Base-by-base conservation (phyloP, 73 alveolate species). In the Diophrys appendiculata region DNA sequence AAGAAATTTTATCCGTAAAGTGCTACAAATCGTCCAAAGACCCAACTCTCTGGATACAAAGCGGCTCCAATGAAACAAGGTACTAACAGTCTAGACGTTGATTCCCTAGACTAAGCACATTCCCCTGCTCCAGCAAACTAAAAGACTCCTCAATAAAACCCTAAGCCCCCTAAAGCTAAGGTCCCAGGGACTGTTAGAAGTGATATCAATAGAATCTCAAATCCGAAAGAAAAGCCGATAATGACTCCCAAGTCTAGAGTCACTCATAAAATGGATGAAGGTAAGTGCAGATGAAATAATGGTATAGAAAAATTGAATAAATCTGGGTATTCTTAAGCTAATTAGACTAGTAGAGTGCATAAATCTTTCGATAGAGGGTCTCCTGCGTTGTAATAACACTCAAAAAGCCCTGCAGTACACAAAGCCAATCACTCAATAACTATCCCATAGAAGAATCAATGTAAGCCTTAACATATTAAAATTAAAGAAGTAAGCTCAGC, bases 141-240 rank as follows among this genome's bases (percentile, higher is more conserved):
- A n/a, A n/a, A n/a, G n/a, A n/a, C n/a, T n/a, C n/a, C n/a, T n/a
- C n/a, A n/a, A 11, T 18, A 43, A 11, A 43, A 43, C 60, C 60
- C 60, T 43, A 43, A 43, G 60, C 75, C 75, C 53, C 75, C 75
- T 1, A 67, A 67, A 28, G 75, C 60, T 43, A 43, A 43, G 18
- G 5, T 43, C n/a, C 60, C 60, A 11, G 18, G 5, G 60, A 11
- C 60, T 18, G 5, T 18, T 5, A 43, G 60, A 43, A 11, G 18
- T 5, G 60, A 5, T 43, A 18, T 11, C n/a, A 11, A 5, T 11
- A 18, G n/a, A 11, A 43, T 5, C 5, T 5, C 18, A 11, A 11
- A 5, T 11, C 5, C 5, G 5, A 18, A 11, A 11, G 52, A 25
- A 3, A 67, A 67, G 54, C 75, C 75, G 2, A 25, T 67, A 3